phyloP scores from a whole-genome alignment of 148 eudicot species.

The Amaranthus hypochondriacus region DNA sequence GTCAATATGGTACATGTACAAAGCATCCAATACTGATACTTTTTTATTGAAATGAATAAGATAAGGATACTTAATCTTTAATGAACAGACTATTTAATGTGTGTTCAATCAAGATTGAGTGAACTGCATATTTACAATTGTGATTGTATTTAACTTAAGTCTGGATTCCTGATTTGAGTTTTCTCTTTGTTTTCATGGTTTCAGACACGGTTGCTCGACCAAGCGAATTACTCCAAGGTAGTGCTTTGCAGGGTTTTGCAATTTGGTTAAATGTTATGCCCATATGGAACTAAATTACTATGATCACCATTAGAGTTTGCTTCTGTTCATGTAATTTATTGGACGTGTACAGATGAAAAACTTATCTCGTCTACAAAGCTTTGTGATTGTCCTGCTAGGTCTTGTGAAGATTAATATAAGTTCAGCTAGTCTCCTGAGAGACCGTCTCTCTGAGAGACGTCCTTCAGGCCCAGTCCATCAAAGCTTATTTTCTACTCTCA shows the following conservation, averaged over 20 bases:
- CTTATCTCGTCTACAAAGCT: not conserved
- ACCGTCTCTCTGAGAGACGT: no score
- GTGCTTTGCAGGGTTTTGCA: not conserved
- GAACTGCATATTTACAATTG: not conserved
- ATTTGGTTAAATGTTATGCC: not conserved
- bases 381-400: not conserved
- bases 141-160: not conserved
- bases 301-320: not conserved
- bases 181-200: conserved; percentile 16
- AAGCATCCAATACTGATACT: no score
- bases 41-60: no score
- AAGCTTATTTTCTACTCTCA: no score
- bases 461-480: no score
- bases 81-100: not conserved
- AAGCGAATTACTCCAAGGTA: conserved; percentile 88
- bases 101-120: not conserved
- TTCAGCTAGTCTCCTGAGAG: no score
- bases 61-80: not conserved
- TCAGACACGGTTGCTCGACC: conserved; percentile 83
- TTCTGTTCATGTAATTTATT: not conserved
- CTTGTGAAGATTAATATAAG: no score
- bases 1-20: not conserved
- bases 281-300: not conserved
- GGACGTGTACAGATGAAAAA: not conserved
- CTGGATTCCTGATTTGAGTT: conserved; percentile 7